These are phyloP conservation scores for Moesziomyces parantarcticus DNA, from an alignment of 1,284 basidiomycete genomes.

Conservation along the genomic window DNA sequence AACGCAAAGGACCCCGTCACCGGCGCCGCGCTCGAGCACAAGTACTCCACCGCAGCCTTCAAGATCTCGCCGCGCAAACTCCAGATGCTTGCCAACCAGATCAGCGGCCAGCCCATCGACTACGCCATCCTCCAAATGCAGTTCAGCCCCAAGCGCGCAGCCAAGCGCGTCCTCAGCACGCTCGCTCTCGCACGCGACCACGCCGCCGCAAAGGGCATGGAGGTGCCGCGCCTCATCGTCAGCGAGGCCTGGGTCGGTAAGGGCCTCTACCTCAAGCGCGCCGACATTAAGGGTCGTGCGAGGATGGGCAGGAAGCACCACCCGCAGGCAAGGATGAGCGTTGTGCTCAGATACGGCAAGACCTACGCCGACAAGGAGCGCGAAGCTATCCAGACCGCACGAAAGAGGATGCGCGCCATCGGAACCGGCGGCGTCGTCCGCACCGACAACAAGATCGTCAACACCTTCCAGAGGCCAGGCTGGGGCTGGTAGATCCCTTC, in stretches of 20 bases:
- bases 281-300: constrained; percentile 89
- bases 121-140: constrained; percentile 96
- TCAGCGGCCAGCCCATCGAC: constrained; percentile 75
- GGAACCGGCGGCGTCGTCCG: constrained; percentile 70
- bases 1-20: constrained; percentile 46
- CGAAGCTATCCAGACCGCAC: constrained; percentile 75
- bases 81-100: constrained; percentile 86
- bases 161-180: constrained; percentile 86
- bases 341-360: constrained; percentile 85
- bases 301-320: constrained; percentile 82
- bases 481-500: constrained; percentile 55
- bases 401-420: constrained; percentile 82
- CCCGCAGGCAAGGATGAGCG: constrained; percentile 80
- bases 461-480: constrained; percentile 62
- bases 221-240: constrained; percentile 81
- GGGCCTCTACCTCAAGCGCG: constrained; percentile 76
- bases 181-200: constrained; percentile 87
- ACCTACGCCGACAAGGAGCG: constrained; percentile 78
- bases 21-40: constrained; percentile 74
- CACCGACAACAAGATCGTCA: constrained; percentile 52
- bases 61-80: constrained; percentile 93
- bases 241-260: constrained; percentile 94
- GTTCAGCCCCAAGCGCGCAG: constrained; percentile 90
- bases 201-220: constrained; percentile 83
- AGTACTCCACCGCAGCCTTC: constrained; percentile 89